Evolutionary conservation across 2,329 filamentous ascomycete genomes (phyloP), one percentile per base, ranked within the genome.

Genomic region (Penicillium nordicum): DNA sequence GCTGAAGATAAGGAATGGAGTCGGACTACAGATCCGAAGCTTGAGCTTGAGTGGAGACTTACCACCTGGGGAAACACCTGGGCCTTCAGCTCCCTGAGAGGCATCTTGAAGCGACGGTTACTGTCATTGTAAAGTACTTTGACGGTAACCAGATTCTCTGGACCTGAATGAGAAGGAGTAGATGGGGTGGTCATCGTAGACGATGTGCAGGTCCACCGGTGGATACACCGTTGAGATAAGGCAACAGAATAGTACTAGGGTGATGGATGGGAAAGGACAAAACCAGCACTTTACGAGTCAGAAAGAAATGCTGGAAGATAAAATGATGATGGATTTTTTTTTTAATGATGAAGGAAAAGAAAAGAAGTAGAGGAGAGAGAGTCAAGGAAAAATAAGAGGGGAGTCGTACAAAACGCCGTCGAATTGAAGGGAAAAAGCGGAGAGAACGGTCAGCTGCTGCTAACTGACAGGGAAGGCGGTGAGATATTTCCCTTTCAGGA

Each of bases 91-190:
- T 97, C 93, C 72, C 87, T 86, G 70, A 97, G 83, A 54, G 91
- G 88, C 63, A 97, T 83, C 83, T 96, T 97, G 79, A 95, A 89
- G 67, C 92, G 89, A 69, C 89, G 87, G 68, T 87, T 88, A 68
- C 78, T 79, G 57, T 90, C 90, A 70, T 92, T 85, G 69, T 88
- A 85, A 69, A 85, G 84, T 70, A 96, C 83, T 80, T 97, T 97
- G 78, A 97, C 80, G 63, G 88, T 91, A 76, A 97, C 89, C 63
- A 84, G 79, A 50, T 89, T 91, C 60, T 92, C 88, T 54, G 85
- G 83, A 50, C 78, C 79, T 40, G 79, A 75, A 55, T 76, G 69
- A 59, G 75, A 74, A 53, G 69, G 55, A 63, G 77, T 70, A 57
- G 76, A 72, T 70, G 77, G 75, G 67, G 66, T 63, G 48, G 69